Percentiles rank a stretch among this genome's conserved stretches.
phyloP scores from a whole-genome alignment of 345 rosid genomes.

The Salix suchowensis region DNA sequence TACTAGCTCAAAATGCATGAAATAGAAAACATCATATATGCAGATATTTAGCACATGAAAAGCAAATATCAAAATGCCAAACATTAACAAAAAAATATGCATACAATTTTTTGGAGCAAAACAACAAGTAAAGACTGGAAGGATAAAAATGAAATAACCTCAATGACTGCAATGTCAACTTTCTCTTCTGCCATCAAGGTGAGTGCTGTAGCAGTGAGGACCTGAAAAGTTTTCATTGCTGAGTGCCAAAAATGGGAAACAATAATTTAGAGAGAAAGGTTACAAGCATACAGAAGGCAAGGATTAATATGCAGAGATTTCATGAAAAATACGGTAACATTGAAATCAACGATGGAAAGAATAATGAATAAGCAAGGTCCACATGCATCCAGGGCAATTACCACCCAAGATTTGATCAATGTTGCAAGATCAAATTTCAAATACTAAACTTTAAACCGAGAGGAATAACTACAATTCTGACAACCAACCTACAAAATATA shows the following conservation, averaged over 20 bases:
- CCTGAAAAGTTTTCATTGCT: conserved; percentile 36
- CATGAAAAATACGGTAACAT: not conserved
- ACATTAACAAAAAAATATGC: not conserved
- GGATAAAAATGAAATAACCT: conserved; percentile 36
- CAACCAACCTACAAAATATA: not conserved
- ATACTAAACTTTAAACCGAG: not conserved
- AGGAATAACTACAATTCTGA: not conserved
- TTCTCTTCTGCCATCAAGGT: conserved; percentile 62
- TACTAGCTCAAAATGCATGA: not conserved
- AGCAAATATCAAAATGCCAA: not conserved
- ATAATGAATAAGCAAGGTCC: not conserved
- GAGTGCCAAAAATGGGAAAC: not conserved
- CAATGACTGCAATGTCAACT: conserved; percentile 76
- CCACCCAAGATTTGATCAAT: not conserved
- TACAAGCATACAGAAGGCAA: not conserved
- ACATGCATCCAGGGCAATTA: not conserved
- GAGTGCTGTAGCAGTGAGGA: conserved; percentile 79
- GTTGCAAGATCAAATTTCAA: not conserved
- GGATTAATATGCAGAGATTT: not conserved
- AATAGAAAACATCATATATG: not conserved
- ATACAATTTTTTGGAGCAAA: not conserved
- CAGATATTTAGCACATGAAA: not conserved
- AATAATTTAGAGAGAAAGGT: not conserved
- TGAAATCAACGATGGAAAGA: not conserved
- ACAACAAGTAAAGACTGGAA: not conserved